These are phyloP conservation scores for Auxenochlorella pyrenoidosa DNA, from an alignment of 139 green algal species.

Conservation along the genomic window DNA sequence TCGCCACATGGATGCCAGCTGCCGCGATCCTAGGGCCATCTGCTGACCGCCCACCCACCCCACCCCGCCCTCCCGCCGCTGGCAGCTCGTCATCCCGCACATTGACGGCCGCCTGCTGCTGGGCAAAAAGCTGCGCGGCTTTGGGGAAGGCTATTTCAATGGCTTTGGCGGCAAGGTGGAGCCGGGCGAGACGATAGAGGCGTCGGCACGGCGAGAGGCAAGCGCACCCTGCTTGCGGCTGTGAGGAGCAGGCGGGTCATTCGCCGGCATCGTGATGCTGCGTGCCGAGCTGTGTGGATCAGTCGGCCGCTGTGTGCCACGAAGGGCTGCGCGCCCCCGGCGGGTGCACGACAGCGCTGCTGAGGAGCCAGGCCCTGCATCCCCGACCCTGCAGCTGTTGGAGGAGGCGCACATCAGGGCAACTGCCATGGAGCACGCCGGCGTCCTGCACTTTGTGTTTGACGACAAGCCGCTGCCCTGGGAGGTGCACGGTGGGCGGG, in stretches of 20 bases:
- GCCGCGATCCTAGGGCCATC: no score
- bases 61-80: background rate
- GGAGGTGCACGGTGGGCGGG: background rate
- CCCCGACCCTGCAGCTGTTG: slow-evolving; percentile 36
- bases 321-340: no score
- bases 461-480: slow-evolving; percentile 51
- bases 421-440: slow-evolving; percentile 33
- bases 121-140: slow-evolving; percentile 69
- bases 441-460: slow-evolving; percentile 63
- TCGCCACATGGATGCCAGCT: no score
- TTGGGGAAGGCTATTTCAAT: slow-evolving; percentile 61
- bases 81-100: slow-evolving; percentile 59
- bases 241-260: no score
- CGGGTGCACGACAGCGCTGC: no score
- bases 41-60: background rate
- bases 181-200: slow-evolving; percentile 53
- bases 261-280: no score
- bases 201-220: slow-evolving; percentile 54
- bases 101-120: slow-evolving; percentile 52
- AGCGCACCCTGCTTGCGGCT: background rate
- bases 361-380: no score
- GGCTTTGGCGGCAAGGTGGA: slow-evolving; percentile 67
- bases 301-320: no score
- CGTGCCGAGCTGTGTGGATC: no score
- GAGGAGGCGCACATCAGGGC: slow-evolving; percentile 60